Evolutionary conservation across 2,329 filamentous ascomycete species (phyloP).

Genomic region (Microdochium trichocladiopsis): DNA sequence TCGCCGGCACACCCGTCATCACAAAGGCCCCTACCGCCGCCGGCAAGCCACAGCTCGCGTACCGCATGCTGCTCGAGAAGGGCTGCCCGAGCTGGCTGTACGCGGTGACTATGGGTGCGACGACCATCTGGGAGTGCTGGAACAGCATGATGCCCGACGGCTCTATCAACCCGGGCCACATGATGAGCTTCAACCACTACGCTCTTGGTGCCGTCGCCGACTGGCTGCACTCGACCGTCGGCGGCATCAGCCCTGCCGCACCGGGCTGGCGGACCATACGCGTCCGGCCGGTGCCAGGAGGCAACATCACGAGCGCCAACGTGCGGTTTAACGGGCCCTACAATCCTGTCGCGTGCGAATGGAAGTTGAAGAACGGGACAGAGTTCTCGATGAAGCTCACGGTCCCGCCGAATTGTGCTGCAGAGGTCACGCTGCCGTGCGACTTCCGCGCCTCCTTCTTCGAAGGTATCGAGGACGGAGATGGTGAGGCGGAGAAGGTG

Average conservation of each 20-base stretch:
- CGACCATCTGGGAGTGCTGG: conserved; percentile 31
- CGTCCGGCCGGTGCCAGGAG: conserved; percentile 2
- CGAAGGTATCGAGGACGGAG: background rate
- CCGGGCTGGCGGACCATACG: conserved; percentile 13
- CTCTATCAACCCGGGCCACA: conserved; percentile 22
- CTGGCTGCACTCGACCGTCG: conserved; percentile 25
- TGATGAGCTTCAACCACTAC: no score
- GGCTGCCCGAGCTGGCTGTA: conserved; percentile 26
- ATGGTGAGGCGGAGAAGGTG: background rate
- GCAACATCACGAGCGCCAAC: conserved; percentile 1
- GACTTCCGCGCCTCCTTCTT: background rate
- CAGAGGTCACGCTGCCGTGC: conserved; percentile 1
- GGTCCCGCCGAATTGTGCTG: conserved; percentile 1
- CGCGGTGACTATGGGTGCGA: conserved; percentile 25
- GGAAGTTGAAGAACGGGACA: background rate
- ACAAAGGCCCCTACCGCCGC: background rate
- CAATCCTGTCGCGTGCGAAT: background rate
- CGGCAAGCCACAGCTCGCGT: conserved; percentile 6
- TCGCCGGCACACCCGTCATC: conserved; percentile 10
- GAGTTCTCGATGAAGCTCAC: conserved; percentile 1
- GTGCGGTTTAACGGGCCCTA: conserved; percentile 1
- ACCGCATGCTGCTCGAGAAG: conserved; percentile 26
- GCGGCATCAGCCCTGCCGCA: conserved; percentile 13
- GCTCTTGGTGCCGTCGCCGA: conserved; percentile 26
- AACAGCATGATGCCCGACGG: conserved; percentile 25